Evolutionary conservation across 352 stramenopile genomes (phyloP).

Genomic region (Pythium plurisporium): DNA sequence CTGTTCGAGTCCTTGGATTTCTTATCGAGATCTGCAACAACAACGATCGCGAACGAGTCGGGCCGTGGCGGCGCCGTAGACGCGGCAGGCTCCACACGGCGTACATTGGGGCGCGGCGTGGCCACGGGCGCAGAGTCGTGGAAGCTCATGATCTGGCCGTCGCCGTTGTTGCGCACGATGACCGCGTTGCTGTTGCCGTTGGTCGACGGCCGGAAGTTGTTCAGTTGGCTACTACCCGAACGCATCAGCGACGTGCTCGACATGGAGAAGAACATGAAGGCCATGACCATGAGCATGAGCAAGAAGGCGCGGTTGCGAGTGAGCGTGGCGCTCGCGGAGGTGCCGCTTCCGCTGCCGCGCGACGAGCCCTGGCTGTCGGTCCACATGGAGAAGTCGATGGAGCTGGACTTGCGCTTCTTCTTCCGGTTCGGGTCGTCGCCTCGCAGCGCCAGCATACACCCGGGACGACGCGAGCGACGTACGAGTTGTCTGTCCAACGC

Average conservation of each 20-base stretch:
- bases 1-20: slow-evolving; percentile 82
- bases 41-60: slow-evolving; percentile 80
- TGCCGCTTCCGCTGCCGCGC: slow-evolving; percentile 13
- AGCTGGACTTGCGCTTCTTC: slow-evolving; percentile 85
- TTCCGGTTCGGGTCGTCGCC: slow-evolving; percentile 29
- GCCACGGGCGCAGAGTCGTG: slow-evolving; percentile 4
- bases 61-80: slow-evolving; percentile 22
- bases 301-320: slow-evolving; percentile 45
- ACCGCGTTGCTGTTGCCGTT: slow-evolving; percentile 11
- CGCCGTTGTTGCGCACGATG: slow-evolving; percentile 9
- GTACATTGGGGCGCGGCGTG: slow-evolving; percentile 8
- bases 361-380: slow-evolving; percentile 29
- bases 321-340: slow-evolving; percentile 33
- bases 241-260: slow-evolving; percentile 40
- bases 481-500: slow-evolving; percentile 8
- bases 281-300: slow-evolving; percentile 40
- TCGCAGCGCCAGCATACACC: slow-evolving; percentile 42
- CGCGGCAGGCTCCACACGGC: background rate
- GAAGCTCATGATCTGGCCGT: slow-evolving; percentile 21
- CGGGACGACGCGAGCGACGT: background rate
- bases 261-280: slow-evolving; percentile 62
- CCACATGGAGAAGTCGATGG: slow-evolving; percentile 60
- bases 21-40: slow-evolving; percentile 97
- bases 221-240: slow-evolving; percentile 1
- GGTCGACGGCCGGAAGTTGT: slow-evolving; percentile 5